A percentile compares a stretch with the other conserved stretches of the same genome.
These are phyloP conservation scores for Cyclocybe cylindracea DNA, from an alignment of 768 basidiomycete genomes.

Conservation along the genomic window DNA sequence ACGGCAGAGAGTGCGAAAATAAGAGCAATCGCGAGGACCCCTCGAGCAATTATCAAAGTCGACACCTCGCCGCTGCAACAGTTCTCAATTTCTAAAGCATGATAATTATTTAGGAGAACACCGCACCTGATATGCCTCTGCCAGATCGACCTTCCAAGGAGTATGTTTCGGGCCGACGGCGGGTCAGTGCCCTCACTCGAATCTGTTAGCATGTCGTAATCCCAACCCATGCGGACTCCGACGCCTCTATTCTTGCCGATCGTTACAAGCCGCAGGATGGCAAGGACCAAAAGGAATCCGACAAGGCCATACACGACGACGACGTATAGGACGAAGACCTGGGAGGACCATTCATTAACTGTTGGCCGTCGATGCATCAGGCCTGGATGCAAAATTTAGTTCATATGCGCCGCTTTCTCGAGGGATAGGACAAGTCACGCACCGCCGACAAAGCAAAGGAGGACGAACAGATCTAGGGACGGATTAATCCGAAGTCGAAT, in stretches of 20 bases:
- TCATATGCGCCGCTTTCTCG: no score
- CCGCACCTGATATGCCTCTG: not conserved
- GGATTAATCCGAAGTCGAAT: no score
- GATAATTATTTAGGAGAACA: not conserved
- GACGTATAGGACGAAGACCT: not conserved
- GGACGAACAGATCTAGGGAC: no score
- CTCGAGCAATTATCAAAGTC: not conserved
- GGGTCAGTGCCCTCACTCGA: not conserved
- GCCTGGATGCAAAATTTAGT: no score
- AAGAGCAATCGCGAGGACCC: not conserved
- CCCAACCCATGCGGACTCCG: not conserved
- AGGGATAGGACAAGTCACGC: no score
- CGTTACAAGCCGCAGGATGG: not conserved
- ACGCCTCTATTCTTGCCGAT: not conserved
- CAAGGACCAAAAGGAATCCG: not conserved
- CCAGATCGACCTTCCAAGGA: not conserved
- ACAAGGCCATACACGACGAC: not conserved
- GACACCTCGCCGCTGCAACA: not conserved
- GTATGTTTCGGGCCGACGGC: no score
- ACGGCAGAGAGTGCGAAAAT: not conserved
- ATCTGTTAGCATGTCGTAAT: not conserved
- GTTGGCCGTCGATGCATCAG: not conserved
- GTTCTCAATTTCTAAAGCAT: not conserved
- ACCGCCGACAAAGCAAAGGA: no score
- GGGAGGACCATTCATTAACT: not conserved